phyloP scores from a whole-genome alignment of 1,139 yeast species.

The Pichia sp. region DNA sequence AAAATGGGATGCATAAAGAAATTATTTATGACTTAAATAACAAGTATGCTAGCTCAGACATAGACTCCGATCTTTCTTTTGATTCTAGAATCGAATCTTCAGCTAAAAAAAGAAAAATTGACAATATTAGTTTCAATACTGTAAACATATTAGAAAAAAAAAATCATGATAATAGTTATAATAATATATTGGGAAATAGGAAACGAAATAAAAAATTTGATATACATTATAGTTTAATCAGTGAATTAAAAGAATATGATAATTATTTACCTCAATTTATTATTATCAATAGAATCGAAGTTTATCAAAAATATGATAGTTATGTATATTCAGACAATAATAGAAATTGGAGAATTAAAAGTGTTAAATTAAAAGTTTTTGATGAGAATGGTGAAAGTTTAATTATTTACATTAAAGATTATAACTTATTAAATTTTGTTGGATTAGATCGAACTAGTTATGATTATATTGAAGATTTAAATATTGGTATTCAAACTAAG shows the following conservation, averaged over 20 bases:
- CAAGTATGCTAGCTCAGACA: no score
- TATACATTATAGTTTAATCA: constrained; percentile 2
- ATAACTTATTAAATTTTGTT: constrained; percentile 5
- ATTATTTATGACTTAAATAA: no score
- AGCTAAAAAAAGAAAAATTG: no score
- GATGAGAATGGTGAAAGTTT: constrained; percentile 6
- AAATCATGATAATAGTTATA: no score
- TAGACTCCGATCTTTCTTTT: neutral
- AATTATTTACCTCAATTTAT: constrained; percentile 4
- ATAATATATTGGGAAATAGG: neutral
- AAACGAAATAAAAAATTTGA: neutral
- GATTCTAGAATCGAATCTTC: neutral
- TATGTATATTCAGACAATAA: neutral
- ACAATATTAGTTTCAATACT: no score
- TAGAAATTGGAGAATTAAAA: neutral
- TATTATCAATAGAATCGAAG: neutral
- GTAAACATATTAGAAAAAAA: neutral
- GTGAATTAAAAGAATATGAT: neutral
- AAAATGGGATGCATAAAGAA: no score
- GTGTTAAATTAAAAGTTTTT: neutral
- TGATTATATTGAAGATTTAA: neutral
- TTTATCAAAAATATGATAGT: neutral
- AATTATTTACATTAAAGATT: neutral
- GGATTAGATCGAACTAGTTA: neutral
- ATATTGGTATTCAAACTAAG: neutral